Base-by-base conservation (phyloP, 352 stramenopile genomes). In the Elongisporangium undulatum region DNA sequence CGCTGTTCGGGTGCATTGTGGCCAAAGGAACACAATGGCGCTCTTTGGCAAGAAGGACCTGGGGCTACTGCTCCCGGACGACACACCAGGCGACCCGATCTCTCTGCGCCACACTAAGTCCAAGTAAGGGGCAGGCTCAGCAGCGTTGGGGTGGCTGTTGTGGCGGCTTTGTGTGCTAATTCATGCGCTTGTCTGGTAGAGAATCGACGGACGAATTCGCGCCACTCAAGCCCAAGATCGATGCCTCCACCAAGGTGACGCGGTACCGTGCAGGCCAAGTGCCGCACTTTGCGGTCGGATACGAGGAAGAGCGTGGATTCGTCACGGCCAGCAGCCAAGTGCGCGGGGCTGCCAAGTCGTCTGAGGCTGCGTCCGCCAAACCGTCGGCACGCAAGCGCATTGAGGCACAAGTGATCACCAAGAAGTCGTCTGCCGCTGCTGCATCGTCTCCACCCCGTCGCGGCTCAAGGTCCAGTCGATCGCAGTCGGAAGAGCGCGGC, bases 31-130 rank as follows among this genome's bases (percentile, higher is more conserved):
- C 20, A 26, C n/a, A n/a, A 94, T 95, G 87, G 75, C 83, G 62
- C 75, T 90, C 54, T 96, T 95, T 72, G 90, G 76, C 59, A 95
- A 95, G 76, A 94, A 93, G 60, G 87, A 95, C 67, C 62, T 96
- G 41, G 87, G 75, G 41, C 62, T 92, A 13, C 63, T 94, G 56
- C 77, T 96, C 51, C 87, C 85, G 19, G 87, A 96, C 58, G 82
- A 93, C 67, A 76, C 78, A 12, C 81, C 87, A 0, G 85, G 82
- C 3, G 85, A 96, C 53, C 82, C 82, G 1, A 67, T 92, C 55
- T 94, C 87, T 24, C 68, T 96, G 51, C 82, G 82, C 23, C 77
- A 96, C 63, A 94, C 87, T 13, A 74, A 75, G 20, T 86, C 70
- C 45, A 87, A 68, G 82, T 91, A 38, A 24, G 64, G 41, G 15